These are phyloP conservation scores for Cladosporium sphaerospermum DNA, from an alignment of 2,329 filamentous ascomycete species.

Conservation along the genomic window DNA sequence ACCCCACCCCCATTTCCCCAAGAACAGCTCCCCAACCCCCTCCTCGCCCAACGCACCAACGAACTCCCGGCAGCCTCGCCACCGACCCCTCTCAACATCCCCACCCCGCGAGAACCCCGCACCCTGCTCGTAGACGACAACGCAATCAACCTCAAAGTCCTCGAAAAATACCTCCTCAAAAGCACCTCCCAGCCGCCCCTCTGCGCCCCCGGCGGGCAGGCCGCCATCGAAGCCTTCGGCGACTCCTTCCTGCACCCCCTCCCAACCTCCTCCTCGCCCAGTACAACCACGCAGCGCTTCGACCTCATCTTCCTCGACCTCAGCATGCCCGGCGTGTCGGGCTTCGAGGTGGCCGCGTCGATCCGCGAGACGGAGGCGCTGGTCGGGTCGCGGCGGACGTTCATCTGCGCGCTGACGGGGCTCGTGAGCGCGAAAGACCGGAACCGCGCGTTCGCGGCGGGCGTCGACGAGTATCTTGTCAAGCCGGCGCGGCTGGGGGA, in stretches of 20 bases:
- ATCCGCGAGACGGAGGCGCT: slow-evolving; percentile 16
- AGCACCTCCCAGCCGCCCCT: slow-evolving; percentile 31
- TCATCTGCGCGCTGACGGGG: slow-evolving; percentile 16
- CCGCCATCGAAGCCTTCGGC: slow-evolving; percentile 39
- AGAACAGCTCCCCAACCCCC: background rate
- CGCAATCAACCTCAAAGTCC: slow-evolving; percentile 15
- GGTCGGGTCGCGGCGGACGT: background rate
- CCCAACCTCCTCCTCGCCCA: background rate
- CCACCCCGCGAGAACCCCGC: background rate
- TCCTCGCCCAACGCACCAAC: background rate
- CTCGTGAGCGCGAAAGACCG: slow-evolving; percentile 13
- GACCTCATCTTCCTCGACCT: slow-evolving; percentile 43
- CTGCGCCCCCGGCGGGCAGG: slow-evolving; percentile 37
- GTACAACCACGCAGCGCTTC: background rate
- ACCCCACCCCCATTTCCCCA: background rate
- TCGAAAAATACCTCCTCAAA: slow-evolving; percentile 13
- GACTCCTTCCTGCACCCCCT: background rate
- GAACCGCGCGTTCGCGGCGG: slow-evolving; percentile 24
- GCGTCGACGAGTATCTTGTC: slow-evolving; percentile 28
- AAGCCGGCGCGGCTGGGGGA: slow-evolving; percentile 28
- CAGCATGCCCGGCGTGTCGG: slow-evolving; percentile 21
- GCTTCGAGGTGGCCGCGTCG: slow-evolving; percentile 16
- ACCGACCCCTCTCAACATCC: background rate
- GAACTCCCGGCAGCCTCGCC: too few relatives aligned
- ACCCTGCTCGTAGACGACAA: slow-evolving; percentile 21